phyloP scores from a whole-genome alignment of 768 basidiomycete species.

The Termitomyces sp. region DNA sequence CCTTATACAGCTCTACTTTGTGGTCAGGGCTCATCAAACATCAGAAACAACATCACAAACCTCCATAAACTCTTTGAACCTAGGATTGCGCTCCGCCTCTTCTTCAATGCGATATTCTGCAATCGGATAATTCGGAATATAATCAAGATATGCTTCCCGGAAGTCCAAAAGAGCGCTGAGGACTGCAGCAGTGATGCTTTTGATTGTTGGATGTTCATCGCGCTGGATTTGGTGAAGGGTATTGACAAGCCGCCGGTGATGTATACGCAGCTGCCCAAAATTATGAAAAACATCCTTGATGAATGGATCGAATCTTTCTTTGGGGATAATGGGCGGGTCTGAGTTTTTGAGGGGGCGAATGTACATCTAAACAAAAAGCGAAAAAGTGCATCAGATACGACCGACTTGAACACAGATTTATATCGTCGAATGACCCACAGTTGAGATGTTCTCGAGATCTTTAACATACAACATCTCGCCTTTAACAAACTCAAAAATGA shows the following conservation, averaged over 20 bases:
- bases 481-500: slow-evolving; percentile 93
- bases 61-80: slow-evolving; percentile 78
- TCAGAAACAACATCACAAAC: slow-evolving; percentile 31
- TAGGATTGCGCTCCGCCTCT: slow-evolving; percentile 74
- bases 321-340: slow-evolving; percentile 75
- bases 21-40: neutral
- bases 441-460: slow-evolving; percentile 84
- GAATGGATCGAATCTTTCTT: slow-evolving; percentile 68
- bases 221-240: slow-evolving; percentile 81
- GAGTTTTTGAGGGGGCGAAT: slow-evolving; percentile 69
- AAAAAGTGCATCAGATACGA: neutral
- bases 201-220: slow-evolving; percentile 79
- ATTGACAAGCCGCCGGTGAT: slow-evolving; percentile 76
- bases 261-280: slow-evolving; percentile 64
- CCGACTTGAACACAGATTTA: neutral
- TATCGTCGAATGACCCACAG: slow-evolving; percentile 40
- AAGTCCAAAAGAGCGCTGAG: slow-evolving; percentile 90
- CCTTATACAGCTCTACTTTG: slow-evolving; percentile 37
- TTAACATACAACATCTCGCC: slow-evolving; percentile 97
- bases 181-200: slow-evolving; percentile 78
- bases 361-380: slow-evolving; percentile 59
- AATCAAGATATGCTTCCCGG: slow-evolving; percentile 89
- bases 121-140: slow-evolving; percentile 88
- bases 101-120: slow-evolving; percentile 86
- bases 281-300: slow-evolving; percentile 90